Conservation (phyloP, 1,139 yeast species). For the Suhomyces chickasaworum region DNA sequence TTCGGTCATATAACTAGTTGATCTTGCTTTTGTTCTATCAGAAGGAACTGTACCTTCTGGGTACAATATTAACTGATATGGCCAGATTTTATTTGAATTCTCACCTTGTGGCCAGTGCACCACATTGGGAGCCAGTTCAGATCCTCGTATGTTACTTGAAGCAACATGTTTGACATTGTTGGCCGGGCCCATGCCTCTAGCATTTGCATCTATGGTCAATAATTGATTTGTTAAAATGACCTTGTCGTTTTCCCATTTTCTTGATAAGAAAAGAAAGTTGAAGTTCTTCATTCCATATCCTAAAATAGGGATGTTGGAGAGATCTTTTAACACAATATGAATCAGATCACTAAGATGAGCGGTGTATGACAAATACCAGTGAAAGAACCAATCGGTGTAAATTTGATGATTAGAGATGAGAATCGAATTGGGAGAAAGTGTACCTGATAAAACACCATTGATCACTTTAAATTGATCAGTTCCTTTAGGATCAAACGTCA, state of each 20-base stretch:
- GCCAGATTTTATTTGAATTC: constrained; percentile 34
- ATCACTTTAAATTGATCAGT: constrained; percentile 20
- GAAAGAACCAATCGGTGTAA: constrained; percentile 90
- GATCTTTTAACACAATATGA: constrained; percentile 78
- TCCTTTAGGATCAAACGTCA: constrained; percentile 41
- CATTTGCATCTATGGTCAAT: constrained; percentile 55
- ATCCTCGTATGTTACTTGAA: constrained; percentile 20
- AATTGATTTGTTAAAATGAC: constrained; percentile 58
- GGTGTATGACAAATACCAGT: constrained; percentile 86
- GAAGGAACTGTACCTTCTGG: constrained; percentile 96
- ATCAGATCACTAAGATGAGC: constrained; percentile 61
- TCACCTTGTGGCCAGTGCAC: constrained; percentile 43
- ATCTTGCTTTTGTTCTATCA: constrained; percentile 58
- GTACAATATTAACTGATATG: constrained; percentile 65
- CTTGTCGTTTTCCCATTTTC: constrained; percentile 85
- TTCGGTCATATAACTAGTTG: constrained; percentile 58
- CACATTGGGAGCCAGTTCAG: constrained; percentile 18
- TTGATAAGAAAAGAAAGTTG: constrained; percentile 74
- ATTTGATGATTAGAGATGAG: constrained; percentile 87
- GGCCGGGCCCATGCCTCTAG: constrained; percentile 54
- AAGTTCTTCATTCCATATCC: constrained; percentile 88
- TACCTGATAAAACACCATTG: constrained; percentile 32
- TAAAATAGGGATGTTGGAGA: constrained; percentile 70
- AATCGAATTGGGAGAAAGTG: constrained; percentile 55
- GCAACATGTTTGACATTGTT: constrained; percentile 44